These are phyloP conservation scores for Vitis rotundifolia DNA, from an alignment of 164 flowering plant genomes.

Conservation along the genomic window DNA sequence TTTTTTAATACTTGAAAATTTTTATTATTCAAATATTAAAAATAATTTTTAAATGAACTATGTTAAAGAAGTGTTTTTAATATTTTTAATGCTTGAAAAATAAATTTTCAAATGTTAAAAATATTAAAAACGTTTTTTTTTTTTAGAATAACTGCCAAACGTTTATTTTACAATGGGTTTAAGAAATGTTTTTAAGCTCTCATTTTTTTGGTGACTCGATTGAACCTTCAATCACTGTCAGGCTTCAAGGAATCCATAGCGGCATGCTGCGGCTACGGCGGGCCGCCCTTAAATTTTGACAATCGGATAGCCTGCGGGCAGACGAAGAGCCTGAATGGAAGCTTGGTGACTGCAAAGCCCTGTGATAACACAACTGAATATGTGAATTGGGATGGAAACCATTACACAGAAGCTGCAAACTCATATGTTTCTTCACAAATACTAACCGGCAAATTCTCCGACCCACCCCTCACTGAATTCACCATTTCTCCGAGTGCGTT, in stretches of 20 bases:
- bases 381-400: conserved; percentile 86
- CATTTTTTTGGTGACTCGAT: no score
- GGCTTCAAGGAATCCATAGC: conserved; percentile 68
- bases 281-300: conserved; percentile 72
- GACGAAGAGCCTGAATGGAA: conserved; percentile 67
- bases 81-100: no score
- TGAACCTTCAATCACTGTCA: conserved; percentile 19
- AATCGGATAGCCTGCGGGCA: conserved; percentile 62
- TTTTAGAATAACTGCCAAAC: no score
- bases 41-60: no score
- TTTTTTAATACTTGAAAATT: no score
- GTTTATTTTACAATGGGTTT: no score
- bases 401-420: conserved; percentile 89
- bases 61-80: no score
- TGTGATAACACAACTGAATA: conserved; percentile 62
- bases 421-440: conserved; percentile 60
- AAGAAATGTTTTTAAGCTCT: no score
- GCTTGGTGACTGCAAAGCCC: conserved; percentile 49
- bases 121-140: no score
- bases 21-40: no score
- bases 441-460: conserved; percentile 75
- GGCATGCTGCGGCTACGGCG: conserved; percentile 89
- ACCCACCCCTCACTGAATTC: conserved; percentile 35
- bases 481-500: no score
- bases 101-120: no score